Percentiles rank a stretch among this genome's conserved stretches.
Evolutionary conservation across 202 grass and related monocot species (phyloP).

Genomic region (Setaria italica): DNA sequence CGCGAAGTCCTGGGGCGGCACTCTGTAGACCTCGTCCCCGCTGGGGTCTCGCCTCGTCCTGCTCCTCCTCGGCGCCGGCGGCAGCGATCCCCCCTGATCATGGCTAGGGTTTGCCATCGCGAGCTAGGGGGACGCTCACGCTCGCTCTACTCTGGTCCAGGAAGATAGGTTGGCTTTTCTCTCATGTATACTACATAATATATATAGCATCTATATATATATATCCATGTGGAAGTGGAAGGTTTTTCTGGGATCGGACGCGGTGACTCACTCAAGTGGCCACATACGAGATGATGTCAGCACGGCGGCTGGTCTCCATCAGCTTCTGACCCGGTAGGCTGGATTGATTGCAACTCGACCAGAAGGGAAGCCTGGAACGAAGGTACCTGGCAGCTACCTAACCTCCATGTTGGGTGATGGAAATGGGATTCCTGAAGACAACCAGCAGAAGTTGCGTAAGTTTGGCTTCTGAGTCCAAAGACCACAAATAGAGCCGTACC

Average conservation of each 20-base stretch:
- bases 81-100: not conserved
- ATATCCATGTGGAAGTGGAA: not conserved
- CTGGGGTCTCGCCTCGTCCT: conserved; percentile 39
- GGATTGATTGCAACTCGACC: not conserved
- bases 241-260: not conserved
- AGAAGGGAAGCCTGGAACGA: not conserved
- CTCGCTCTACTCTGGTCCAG: not conserved
- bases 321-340: not conserved
- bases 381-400: not conserved
- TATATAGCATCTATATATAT: not conserved
- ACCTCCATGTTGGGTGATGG: not conserved
- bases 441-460: not conserved
- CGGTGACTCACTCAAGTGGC: not conserved
- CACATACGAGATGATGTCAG: conserved; percentile 26
- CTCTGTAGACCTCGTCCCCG: conserved; percentile 36
- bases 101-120: conserved; percentile 21
- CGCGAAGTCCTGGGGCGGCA: conserved; percentile 55
- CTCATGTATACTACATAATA: not conserved
- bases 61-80: conserved; percentile 16
- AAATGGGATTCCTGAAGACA: not conserved
- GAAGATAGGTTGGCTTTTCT: not conserved
- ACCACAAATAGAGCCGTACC: not conserved
- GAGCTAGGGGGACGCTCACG: not conserved
- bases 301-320: conserved; percentile 5
- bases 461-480: not conserved